Evolutionary conservation across 768 basidiomycete genomes (phyloP).

Genomic region (Pholiota conissans): DNA sequence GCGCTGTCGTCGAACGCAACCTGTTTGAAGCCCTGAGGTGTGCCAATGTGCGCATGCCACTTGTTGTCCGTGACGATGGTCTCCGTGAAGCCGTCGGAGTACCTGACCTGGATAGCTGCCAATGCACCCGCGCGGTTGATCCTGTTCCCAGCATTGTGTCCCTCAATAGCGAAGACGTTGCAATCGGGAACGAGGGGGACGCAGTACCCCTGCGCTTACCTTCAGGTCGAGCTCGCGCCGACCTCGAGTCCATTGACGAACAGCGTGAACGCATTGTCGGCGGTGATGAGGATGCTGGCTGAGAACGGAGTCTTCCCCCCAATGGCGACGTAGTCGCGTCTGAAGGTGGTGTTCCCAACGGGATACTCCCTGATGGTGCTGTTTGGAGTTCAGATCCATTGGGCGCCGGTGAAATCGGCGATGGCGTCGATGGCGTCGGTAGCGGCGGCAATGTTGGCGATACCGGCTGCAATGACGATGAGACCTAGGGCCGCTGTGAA

Average conservation of each 20-base stretch:
- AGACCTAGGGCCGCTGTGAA: neutral
- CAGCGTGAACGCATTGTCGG: constrained; percentile 30
- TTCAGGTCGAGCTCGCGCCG: constrained; percentile 20
- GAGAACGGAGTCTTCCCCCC: constrained; percentile 25
- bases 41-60: constrained; percentile 24
- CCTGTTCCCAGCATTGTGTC: constrained; percentile 11
- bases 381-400: constrained; percentile 33
- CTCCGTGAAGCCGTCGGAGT: constrained; percentile 27
- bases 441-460: neutral
- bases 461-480: neutral
- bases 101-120: constrained; percentile 29
- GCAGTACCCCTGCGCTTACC: constrained; percentile 26
- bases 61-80: constrained; percentile 28
- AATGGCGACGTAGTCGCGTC: constrained; percentile 25
- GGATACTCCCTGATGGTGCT: constrained; percentile 15
- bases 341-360: constrained; percentile 26
- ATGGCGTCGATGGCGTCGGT: neutral
- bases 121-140: constrained; percentile 29
- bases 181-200: constrained; percentile 25
- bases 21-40: constrained; percentile 26
- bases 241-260: constrained; percentile 30
- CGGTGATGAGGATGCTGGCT: constrained; percentile 29
- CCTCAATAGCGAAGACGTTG: constrained; percentile 19
- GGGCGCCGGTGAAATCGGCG: constrained; percentile 2
- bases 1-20: constrained; percentile 26